Percentiles rank a stretch among this genome's conserved stretches.
phyloP scores from a whole-genome alignment of 73 alveolate genomes.

The Paramecium sexaurelia region DNA sequence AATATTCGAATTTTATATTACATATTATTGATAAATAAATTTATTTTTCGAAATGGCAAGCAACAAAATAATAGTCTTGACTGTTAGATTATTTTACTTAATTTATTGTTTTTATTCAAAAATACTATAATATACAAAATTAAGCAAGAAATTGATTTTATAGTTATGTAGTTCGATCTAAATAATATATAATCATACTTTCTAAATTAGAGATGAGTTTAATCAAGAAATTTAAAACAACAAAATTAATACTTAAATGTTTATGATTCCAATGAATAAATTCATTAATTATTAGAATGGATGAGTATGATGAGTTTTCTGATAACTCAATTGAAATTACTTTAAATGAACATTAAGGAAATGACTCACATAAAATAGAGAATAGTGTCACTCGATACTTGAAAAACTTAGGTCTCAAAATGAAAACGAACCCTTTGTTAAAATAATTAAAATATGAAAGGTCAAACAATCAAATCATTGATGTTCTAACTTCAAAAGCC shows the following conservation, averaged over 20 bases:
- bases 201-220: not conserved
- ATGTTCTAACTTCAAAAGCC: not conserved
- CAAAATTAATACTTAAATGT: not conserved
- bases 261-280: not conserved
- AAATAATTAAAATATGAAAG: constrained; percentile 2
- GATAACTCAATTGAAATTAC: constrained; percentile 30
- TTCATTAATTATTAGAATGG: not conserved
- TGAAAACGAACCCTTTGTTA: constrained; percentile 1
- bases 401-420: not conserved
- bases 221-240: not conserved
- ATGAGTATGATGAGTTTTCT: constrained; percentile 2
- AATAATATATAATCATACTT: not conserved
- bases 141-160: not conserved
- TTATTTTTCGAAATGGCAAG: too few species aligned
- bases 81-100: not conserved
- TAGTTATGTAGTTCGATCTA: not conserved
- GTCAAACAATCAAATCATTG: not conserved
- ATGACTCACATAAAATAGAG: not conserved
- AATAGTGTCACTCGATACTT: not conserved
- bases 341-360: not conserved
- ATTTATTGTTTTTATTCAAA: not conserved
- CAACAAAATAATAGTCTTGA: not conserved
- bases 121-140: not conserved
- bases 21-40: too few species aligned
- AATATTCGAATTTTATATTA: not conserved